Evolutionary conservation across 208 protist genomes (phyloP).

Genomic region (Leishmania amazonensis): DNA sequence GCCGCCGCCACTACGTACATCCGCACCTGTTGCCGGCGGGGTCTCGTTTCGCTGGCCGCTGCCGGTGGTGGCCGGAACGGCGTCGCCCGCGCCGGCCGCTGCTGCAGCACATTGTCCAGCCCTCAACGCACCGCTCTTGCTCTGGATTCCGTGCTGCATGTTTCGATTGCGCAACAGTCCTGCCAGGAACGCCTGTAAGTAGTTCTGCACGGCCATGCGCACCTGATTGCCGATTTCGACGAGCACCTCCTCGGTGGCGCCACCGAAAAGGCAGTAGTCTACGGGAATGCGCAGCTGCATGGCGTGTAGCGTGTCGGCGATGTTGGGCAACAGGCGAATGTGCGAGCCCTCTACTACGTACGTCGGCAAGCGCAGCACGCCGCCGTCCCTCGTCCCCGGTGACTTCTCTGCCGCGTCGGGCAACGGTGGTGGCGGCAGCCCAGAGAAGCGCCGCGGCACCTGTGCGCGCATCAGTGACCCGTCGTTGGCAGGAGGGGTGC

Average conservation of each 20-base stretch:
- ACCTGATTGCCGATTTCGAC: slow-evolving; percentile 47
- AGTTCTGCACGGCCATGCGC: slow-evolving; percentile 65
- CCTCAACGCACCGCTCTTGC: neutral
- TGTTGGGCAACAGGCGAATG: slow-evolving; percentile 50
- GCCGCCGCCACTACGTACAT: neutral
- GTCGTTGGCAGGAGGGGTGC: neutral
- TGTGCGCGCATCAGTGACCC: neutral
- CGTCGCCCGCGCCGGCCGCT: neutral
- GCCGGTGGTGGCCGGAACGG: neutral
- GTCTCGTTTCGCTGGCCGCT: neutral
- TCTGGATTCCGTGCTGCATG: neutral
- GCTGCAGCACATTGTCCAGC: neutral
- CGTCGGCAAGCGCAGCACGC: slow-evolving; percentile 51
- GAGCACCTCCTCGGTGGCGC: slow-evolving; percentile 3
- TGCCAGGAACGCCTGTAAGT: slow-evolving; percentile 30
- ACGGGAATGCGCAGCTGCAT: slow-evolving; percentile 60
- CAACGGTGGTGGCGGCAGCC: slow-evolving; percentile 8
- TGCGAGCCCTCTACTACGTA: slow-evolving; percentile 70
- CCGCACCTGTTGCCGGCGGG: neutral
- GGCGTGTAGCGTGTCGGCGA: slow-evolving; percentile 46
- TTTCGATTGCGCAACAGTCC: neutral
- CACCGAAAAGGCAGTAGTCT: slow-evolving; percentile 69
- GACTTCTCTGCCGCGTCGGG: neutral
- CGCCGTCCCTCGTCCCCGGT: neutral
- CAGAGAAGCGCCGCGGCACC: slow-evolving; percentile 12